These are phyloP conservation scores for Pelomyxa schiedti DNA, from an alignment of 78 protist genomes.

Conservation along the genomic window DNA sequence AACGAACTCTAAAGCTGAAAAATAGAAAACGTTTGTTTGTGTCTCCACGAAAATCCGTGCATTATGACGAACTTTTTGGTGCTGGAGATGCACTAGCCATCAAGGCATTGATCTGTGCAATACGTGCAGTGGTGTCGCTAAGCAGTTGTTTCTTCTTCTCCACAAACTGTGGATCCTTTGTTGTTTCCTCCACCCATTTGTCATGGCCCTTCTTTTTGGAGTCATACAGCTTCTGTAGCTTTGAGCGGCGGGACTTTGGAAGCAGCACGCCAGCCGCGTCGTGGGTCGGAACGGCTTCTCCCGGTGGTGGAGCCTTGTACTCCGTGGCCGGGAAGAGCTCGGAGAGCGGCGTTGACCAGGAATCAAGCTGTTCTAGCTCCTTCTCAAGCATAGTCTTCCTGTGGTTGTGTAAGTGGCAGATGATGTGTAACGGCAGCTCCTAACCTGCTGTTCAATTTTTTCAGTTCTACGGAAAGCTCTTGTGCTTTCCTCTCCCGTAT, in stretches of 20 bases:
- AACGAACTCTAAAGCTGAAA: no score
- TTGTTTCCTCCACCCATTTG: neutral
- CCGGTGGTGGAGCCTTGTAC: constrained; percentile 27
- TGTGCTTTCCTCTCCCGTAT: constrained; percentile 13
- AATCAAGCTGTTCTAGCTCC: constrained; percentile 20
- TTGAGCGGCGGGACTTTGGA: constrained; percentile 20
- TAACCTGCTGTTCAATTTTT: no score
- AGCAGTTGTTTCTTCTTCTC: no score
- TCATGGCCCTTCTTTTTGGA: constrained; percentile 15
- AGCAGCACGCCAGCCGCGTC: constrained; percentile 36
- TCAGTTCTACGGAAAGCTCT: neutral
- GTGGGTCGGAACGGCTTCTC: constrained; percentile 51
- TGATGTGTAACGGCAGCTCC: no score
- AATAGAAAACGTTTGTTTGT: no score
- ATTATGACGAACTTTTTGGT: no score
- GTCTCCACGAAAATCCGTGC: no score
- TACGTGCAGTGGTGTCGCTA: no score
- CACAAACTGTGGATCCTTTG: no score
- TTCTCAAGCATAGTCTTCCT: constrained; percentile 13
- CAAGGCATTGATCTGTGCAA: no score
- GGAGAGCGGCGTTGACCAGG: constrained; percentile 21
- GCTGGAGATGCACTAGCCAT: no score
- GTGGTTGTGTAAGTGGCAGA: no score
- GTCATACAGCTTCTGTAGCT: constrained; percentile 25
- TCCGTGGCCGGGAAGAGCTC: constrained; percentile 16